Evolutionary conservation across 768 basidiomycete species (phyloP).

Genomic region (Podaxis mareebaensis): DNA sequence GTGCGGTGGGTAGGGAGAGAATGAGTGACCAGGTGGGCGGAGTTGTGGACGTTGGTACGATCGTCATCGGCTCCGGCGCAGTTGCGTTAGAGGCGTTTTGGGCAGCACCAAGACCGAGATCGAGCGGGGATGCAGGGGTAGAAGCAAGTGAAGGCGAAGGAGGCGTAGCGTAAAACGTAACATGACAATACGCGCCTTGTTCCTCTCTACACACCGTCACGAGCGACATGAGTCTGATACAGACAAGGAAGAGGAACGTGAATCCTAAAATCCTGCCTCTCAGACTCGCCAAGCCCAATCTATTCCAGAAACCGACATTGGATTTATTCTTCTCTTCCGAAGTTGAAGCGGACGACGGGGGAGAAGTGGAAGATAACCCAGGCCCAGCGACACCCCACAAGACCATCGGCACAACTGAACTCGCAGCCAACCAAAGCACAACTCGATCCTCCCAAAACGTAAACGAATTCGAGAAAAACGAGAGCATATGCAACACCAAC

Average conservation of each 20-base stretch:
- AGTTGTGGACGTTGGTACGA: slow-evolving; percentile 11
- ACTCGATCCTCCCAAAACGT: slow-evolving; percentile 95
- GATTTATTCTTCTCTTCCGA: background rate
- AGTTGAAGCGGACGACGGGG: background rate
- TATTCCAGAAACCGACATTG: background rate
- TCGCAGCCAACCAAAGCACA: slow-evolving; percentile 70
- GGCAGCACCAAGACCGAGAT: background rate
- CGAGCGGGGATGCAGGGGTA: slow-evolving; percentile 28
- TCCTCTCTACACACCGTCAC: slow-evolving; percentile 95
- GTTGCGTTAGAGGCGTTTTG: background rate
- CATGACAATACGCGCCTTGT: slow-evolving; percentile 84
- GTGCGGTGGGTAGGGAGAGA: slow-evolving; percentile 53
- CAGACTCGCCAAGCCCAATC: slow-evolving; percentile 53
- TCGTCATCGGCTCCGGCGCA: background rate
- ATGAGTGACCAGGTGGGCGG: slow-evolving; percentile 62
- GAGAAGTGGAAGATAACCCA: background rate
- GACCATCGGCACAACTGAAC: slow-evolving; percentile 65
- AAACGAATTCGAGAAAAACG: slow-evolving; percentile 93
- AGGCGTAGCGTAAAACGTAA: slow-evolving; percentile 86
- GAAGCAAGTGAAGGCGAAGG: slow-evolving; percentile 32
- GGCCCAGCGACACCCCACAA: slow-evolving; percentile 56
- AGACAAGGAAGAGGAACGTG: slow-evolving; percentile 61
- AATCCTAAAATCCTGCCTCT: slow-evolving; percentile 77
- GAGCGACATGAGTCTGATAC: slow-evolving; percentile 69
- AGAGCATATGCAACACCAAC: slow-evolving; percentile 61